A percentile compares a stretch with the other conserved stretches of the same genome.
phyloP scores from a whole-genome alignment of 2,329 filamentous ascomycete genomes.

The Colletotrichum falcatum region DNA sequence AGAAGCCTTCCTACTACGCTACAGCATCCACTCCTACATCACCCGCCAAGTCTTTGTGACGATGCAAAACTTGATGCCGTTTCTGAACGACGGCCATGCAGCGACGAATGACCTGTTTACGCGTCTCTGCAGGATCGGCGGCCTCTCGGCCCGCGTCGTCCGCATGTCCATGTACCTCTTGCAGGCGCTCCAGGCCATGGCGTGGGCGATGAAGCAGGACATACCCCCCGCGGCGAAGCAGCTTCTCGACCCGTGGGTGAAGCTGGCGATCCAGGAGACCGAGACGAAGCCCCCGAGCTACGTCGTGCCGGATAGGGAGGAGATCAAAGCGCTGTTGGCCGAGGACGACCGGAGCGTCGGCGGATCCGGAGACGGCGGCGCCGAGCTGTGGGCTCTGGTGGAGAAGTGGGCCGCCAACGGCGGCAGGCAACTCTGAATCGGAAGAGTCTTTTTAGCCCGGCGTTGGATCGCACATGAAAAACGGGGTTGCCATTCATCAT shows the following conservation, averaged over 20 bases:
- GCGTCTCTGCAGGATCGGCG: conserved; percentile 34
- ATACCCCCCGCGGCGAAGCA: conserved; percentile 22
- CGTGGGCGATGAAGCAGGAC: conserved; percentile 37
- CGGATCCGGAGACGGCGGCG: conserved; percentile 22
- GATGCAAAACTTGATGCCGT: conserved; percentile 37
- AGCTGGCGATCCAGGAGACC: conserved; percentile 27
- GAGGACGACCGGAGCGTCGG: conserved; percentile 10
- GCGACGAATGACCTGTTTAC: conserved; percentile 30
- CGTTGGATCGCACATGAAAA: background rate
- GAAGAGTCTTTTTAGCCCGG: background rate
- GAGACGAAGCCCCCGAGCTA: conserved; percentile 37
- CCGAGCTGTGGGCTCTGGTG: conserved; percentile 35
- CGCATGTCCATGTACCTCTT: conserved; percentile 37
- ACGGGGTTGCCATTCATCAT: background rate
- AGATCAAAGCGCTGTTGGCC: conserved; percentile 31
- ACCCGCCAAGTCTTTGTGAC: conserved; percentile 34
- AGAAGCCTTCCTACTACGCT: conserved; percentile 26
- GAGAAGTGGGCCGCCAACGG: conserved; percentile 32
- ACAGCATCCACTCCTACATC: conserved; percentile 24
- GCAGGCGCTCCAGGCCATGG: conserved; percentile 36
- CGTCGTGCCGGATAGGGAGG: conserved; percentile 19
- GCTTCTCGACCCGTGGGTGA: conserved; percentile 36
- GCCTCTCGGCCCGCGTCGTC: conserved; percentile 36
- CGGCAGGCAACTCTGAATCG: background rate
- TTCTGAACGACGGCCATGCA: conserved; percentile 27